Conservation (phyloP, 169 alveolate genomes). For the Plasmodium yoelii region DNA sequence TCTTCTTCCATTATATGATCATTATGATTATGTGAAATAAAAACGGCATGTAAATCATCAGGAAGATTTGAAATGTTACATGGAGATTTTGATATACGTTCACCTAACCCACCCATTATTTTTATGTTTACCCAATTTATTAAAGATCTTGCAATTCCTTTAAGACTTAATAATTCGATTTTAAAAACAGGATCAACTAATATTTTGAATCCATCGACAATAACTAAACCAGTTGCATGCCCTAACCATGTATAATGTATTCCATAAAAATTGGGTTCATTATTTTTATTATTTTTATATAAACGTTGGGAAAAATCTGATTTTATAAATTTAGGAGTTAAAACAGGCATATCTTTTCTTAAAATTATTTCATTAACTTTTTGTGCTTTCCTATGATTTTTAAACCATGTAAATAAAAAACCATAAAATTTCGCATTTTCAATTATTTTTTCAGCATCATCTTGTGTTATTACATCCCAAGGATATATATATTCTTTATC, state of each 20-base stretch:
- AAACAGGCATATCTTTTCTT: constrained; percentile 67
- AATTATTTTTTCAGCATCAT: constrained; percentile 40
- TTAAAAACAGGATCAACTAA: constrained; percentile 72
- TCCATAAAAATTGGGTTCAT: constrained; percentile 64
- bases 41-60: constrained; percentile 64
- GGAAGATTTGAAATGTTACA: constrained; percentile 49
- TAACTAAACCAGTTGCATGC: constrained; percentile 68
- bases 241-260: constrained; percentile 72
- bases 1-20: constrained; percentile 73
- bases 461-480: constrained; percentile 66
- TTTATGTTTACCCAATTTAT: constrained; percentile 57
- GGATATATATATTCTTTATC: constrained; percentile 73
- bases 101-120: constrained; percentile 69
- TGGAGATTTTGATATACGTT: constrained; percentile 46
- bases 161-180: constrained; percentile 52
- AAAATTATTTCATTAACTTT: constrained; percentile 27
- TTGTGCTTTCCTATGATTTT: constrained; percentile 68
- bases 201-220: constrained; percentile 46
- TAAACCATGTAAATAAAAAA: constrained; percentile 64
- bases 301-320: constrained; percentile 43
- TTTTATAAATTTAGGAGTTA: constrained; percentile 42
- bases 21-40: constrained; percentile 70
- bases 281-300: constrained; percentile 23
- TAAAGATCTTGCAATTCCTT: constrained; percentile 50
- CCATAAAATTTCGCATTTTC: constrained; percentile 63